Base-by-base conservation (phyloP, 2,329 filamentous ascomycete species). In the Talaromyces sp. region DNA sequence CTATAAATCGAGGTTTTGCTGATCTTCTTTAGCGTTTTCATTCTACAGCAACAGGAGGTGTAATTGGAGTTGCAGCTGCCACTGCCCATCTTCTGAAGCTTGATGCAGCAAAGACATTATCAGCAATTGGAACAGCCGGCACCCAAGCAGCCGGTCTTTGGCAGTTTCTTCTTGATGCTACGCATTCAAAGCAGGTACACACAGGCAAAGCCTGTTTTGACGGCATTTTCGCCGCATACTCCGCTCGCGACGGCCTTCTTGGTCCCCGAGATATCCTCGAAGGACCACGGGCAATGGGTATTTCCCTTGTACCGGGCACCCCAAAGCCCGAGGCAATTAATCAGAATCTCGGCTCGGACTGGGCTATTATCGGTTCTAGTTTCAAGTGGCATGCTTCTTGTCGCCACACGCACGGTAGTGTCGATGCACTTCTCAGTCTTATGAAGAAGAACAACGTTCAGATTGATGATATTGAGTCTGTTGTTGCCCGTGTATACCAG, bases 331-430 rank as follows among this genome's bases (percentile, higher is more conserved):
- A 58, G 14, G 63, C 64, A 11, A 67, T 68, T 39, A 58, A 66
- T 37, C 49, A 49, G 11, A 53, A 65, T 32, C 57, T 70, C 4
- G 66, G 68, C 0, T 37, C 14, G 3, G 56, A 68, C 1, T 70
- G 56, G 44, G 58, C 66, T 1, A 49, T 70, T 27, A 33, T 68
- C 22, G 52, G 58, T 2, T 69, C 67, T 10, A 70, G 68, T 44
- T 70, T 70, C 44, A 70, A 70, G 43, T 70, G 66, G 67, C 67
- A 70, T 55, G 67, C 67, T 1, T 68, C 64, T 1, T 70, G 67
- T 50, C 58, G 67, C 19, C 67, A 70, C 49, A 70, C 67, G 3
- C 67, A 70, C 36, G 67, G 66, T 3, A 66, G 63, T 37, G 67
- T 67, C 2, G 67, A 70, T 43, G 66, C 67, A 32, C 40, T 70